Evolutionary conservation across 192 early-diverging fungal genomes (phyloP).

Genomic region (Podila epigama): DNA sequence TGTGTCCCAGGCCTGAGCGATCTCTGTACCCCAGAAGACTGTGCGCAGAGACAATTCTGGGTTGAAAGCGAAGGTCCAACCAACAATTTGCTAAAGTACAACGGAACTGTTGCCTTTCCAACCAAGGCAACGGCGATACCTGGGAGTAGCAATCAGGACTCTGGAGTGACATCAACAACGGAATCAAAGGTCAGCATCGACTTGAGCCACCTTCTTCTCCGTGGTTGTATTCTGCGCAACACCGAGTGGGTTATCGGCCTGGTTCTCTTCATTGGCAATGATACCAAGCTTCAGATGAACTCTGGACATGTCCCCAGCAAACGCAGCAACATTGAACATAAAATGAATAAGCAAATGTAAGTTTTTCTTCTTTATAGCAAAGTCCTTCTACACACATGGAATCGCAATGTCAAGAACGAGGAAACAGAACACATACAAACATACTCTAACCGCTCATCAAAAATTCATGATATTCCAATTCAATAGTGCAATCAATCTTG

Average conservation of each 20-base stretch:
- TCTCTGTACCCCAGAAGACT: constrained; percentile 63
- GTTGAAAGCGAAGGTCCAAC: constrained; percentile 70
- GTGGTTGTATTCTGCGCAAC: constrained; percentile 78
- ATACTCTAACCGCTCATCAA: neutral
- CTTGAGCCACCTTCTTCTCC: constrained; percentile 70
- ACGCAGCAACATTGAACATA: constrained; percentile 69
- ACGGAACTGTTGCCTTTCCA: constrained; percentile 60
- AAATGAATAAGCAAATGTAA: constrained; percentile 74
- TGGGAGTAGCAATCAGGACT: too few species aligned
- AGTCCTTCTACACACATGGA: too few species aligned
- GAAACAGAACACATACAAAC: too few species aligned
- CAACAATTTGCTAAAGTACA: constrained; percentile 67
- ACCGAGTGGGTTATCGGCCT: constrained; percentile 79
- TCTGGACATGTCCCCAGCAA: constrained; percentile 75
- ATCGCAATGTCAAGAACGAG: too few species aligned
- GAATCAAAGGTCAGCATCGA: constrained; percentile 57
- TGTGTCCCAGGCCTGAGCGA: constrained; percentile 58
- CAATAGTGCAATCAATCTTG: constrained; percentile 77
- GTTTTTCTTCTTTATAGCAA: neutral
- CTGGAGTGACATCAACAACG: neutral
- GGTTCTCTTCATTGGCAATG: constrained; percentile 75
- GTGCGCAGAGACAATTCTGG: constrained; percentile 47
- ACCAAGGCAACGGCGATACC: too few species aligned
- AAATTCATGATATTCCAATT: constrained; percentile 25
- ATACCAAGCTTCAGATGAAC: constrained; percentile 83